These are phyloP conservation scores for Botrytis paeoniae DNA, from an alignment of 2,329 filamentous ascomycete genomes.

Conservation along the genomic window DNA sequence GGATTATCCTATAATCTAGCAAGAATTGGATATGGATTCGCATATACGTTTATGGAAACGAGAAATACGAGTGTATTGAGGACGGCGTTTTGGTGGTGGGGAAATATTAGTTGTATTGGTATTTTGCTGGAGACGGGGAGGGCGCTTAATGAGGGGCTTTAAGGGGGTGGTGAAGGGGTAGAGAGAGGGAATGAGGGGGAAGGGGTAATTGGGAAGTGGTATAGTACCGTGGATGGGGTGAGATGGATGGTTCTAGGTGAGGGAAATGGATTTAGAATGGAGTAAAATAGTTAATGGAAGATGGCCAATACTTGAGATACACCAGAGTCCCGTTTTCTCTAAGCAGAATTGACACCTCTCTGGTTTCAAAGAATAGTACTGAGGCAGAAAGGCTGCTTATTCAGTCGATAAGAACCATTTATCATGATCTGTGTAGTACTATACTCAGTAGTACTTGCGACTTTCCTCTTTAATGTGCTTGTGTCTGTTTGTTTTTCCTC, in stretches of 20 bases:
- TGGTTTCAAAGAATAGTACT: neutral
- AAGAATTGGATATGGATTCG: neutral
- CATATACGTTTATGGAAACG: neutral
- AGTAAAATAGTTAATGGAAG: too few species aligned
- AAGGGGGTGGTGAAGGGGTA: too few species aligned
- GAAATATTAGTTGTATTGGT: neutral
- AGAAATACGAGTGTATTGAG: neutral
- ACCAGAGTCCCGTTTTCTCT: too few species aligned
- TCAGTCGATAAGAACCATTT: neutral
- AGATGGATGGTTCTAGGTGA: neutral
- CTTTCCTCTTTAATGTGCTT: too few species aligned
- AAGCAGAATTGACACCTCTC: too few species aligned
- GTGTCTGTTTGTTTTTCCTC: too few species aligned
- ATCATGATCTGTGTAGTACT: rapidly evolving
- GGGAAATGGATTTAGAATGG: neutral
- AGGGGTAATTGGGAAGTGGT: too few species aligned
- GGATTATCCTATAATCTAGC: neutral
- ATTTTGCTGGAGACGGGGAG: neutral
- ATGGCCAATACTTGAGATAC: neutral
- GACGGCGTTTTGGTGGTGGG: neutral
- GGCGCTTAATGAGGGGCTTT: neutral
- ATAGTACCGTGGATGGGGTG: neutral
- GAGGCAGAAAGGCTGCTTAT: rapidly evolving
- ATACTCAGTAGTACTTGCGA: too few species aligned
- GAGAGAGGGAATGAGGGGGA: neutral